Percentiles rank a stretch among this genome's conserved stretches.
phyloP scores from a whole-genome alignment of 192 early-diverging fungal species.

The Backusella westeae region DNA sequence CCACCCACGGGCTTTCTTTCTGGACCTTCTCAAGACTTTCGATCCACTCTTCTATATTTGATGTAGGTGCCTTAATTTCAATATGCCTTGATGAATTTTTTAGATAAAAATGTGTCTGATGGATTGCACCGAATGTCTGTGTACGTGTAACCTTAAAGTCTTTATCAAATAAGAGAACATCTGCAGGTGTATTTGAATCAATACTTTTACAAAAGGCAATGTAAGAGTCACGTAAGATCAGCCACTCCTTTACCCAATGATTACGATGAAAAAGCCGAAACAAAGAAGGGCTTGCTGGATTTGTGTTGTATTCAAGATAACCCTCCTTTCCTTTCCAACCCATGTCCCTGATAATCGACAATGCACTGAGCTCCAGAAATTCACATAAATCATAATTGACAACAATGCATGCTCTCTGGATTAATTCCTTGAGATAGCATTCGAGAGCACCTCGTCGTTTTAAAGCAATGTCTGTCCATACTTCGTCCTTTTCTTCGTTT shows the following conservation, averaged over 20 bases:
- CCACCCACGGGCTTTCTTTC: conserved; percentile 60
- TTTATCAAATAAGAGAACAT: conserved; percentile 53
- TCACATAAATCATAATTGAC: conserved; percentile 72
- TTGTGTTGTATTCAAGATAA: conserved; percentile 63
- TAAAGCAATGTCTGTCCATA: conserved; percentile 38
- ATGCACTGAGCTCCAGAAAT: conserved; percentile 72
- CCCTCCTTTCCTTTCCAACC: conserved; percentile 87
- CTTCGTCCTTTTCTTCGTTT: conserved; percentile 23
- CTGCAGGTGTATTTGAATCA: conserved; percentile 37
- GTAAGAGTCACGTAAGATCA: conserved; percentile 73
- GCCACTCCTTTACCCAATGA: conserved; percentile 65
- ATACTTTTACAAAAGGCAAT: conserved; percentile 52
- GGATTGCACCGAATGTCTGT: conserved; percentile 25
- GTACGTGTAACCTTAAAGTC: conserved; percentile 28
- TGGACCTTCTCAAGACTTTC: conserved; percentile 58
- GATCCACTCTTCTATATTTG: conserved; percentile 68
- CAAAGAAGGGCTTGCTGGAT: conserved; percentile 20
- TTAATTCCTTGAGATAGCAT: conserved; percentile 54
- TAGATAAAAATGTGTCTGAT: conserved; percentile 55
- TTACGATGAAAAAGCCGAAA: conserved; percentile 12
- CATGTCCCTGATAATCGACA: conserved; percentile 73
- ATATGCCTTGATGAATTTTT: conserved; percentile 61
- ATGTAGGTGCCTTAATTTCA: conserved; percentile 65
- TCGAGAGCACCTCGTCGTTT: conserved; percentile 60
- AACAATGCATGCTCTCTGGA: conserved; percentile 57